Conservation (phyloP, 2,329 filamentous ascomycete species). For the Penicillium thymicola region DNA sequence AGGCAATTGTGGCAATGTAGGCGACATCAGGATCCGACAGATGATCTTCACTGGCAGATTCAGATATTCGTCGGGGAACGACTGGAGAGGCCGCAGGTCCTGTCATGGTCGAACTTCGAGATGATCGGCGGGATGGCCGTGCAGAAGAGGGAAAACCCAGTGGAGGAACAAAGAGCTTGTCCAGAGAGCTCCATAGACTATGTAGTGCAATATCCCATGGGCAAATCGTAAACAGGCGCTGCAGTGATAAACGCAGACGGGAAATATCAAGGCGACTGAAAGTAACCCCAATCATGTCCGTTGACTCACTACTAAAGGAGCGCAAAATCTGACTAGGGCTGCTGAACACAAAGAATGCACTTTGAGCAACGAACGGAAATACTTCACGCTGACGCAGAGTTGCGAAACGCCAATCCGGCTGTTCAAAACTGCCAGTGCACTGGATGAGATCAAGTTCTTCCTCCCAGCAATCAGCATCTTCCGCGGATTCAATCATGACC, state of each 20-base stretch:
- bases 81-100: conserved; percentile 18
- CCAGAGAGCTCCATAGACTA: conserved; percentile 42
- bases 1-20: conserved; percentile 36
- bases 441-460: conserved; percentile 40
- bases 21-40: conserved; percentile 40
- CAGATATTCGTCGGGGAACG: conserved; percentile 27
- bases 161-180: conserved; percentile 40
- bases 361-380: conserved; percentile 45
- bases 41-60: conserved; percentile 29
- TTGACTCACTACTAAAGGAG: conserved; percentile 36
- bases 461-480: conserved; percentile 39
- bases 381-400: conserved; percentile 36
- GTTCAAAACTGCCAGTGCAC: conserved; percentile 35
- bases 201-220: conserved; percentile 42
- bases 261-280: conserved; percentile 26
- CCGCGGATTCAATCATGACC: conserved; percentile 35
- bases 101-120: conserved; percentile 26
- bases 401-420: conserved; percentile 38
- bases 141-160: conserved; percentile 32
- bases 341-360: conserved; percentile 44
- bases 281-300: background rate
- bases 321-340: conserved; percentile 39
- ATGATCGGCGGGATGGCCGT: conserved; percentile 31
- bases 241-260: conserved; percentile 34
- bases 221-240: conserved; percentile 36